Percentiles rank a stretch among this genome's conserved stretches.
These are phyloP conservation scores for Pseudocercospora vitis DNA, from an alignment of 2,329 filamentous ascomycete species.

Conservation along the genomic window DNA sequence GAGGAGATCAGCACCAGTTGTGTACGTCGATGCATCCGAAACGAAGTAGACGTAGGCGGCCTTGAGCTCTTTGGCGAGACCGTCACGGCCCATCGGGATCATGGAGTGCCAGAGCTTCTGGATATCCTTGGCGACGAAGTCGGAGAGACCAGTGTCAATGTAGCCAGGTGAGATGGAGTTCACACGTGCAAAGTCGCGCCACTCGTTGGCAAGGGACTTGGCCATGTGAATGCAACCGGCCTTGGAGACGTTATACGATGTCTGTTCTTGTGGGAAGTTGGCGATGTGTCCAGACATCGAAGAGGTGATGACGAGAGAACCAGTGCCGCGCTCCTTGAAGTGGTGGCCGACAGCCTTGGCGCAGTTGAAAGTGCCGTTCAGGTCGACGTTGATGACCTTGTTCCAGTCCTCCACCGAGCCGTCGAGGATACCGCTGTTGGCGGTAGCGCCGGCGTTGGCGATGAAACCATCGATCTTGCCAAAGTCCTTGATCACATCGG, in stretches of 20 bases:
- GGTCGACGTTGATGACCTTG: constrained; percentile 78
- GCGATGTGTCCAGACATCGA: constrained; percentile 78
- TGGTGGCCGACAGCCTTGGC: constrained; percentile 84
- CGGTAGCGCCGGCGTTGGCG: constrained; percentile 70
- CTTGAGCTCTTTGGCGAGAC: constrained; percentile 66
- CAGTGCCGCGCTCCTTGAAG: constrained; percentile 65
- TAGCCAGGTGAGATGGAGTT: constrained; percentile 69
- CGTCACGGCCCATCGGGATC: constrained; percentile 62
- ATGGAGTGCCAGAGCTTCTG: constrained; percentile 60
- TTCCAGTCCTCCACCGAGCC: constrained; percentile 70
- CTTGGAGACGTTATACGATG: constrained; percentile 65
- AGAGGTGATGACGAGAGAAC: constrained; percentile 66
- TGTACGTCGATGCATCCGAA: constrained; percentile 54
- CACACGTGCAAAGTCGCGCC: constrained; percentile 67
- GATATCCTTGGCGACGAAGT: constrained; percentile 61
- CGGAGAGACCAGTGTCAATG: constrained; percentile 66
- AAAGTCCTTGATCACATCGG: constrained; percentile 66
- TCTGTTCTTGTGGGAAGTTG: constrained; percentile 76
- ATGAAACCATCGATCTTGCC: constrained; percentile 67
- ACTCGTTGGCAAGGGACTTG: constrained; percentile 66
- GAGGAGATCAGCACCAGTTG: constrained; percentile 52
- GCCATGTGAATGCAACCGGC: constrained; percentile 62
- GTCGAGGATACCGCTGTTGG: constrained; percentile 67
- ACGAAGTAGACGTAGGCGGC: constrained; percentile 57
- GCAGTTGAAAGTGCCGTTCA: constrained; percentile 83